A percentile compares a stretch with the other conserved stretches of the same genome.
Evolutionary conservation across 2,329 filamentous ascomycete species (phyloP).

Genomic region (Dactylellina drechsleri): DNA sequence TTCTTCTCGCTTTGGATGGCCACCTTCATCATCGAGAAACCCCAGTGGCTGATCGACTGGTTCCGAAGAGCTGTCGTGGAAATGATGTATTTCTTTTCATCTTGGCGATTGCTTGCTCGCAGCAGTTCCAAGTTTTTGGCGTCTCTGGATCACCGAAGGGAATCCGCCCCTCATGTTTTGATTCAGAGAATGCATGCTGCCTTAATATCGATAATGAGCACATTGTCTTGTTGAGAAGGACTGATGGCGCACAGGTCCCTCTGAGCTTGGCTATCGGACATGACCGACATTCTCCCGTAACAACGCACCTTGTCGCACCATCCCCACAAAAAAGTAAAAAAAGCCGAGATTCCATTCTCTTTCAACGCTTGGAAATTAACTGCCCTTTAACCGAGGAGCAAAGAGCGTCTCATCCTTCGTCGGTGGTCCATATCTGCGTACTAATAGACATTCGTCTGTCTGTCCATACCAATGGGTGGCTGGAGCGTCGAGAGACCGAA

Average conservation of each 20-base stretch:
- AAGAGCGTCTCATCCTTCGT: too few relatives aligned
- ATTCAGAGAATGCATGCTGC: constrained; percentile 43
- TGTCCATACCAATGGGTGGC: constrained; percentile 3
- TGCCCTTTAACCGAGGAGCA: not conserved
- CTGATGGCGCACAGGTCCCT: constrained; percentile 2
- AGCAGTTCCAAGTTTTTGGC: constrained; percentile 35
- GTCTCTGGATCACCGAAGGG: constrained; percentile 24
- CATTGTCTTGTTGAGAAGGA: constrained; percentile 9
- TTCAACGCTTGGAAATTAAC: constrained; percentile 37
- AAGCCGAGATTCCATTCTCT: not conserved
- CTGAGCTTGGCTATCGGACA: constrained; percentile 21
- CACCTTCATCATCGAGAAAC: not conserved
- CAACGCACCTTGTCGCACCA: constrained; percentile 42
- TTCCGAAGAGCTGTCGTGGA: constrained; percentile 39
- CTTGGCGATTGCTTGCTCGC: not conserved
- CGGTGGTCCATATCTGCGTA: too few relatives aligned
- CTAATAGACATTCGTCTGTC: too few relatives aligned
- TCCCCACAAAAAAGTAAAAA: constrained; percentile 34
- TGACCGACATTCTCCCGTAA: constrained; percentile 32
- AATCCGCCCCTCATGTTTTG: constrained; percentile 45
- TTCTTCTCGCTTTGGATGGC: not conserved
- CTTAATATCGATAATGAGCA: constrained; percentile 38
- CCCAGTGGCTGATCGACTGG: constrained; percentile 15
- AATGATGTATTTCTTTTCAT: constrained; percentile 12
- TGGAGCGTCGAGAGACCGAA: not conserved